A percentile compares a stretch with the other conserved stretches of the same genome.
Conservation (phyloP, 148 eudicot species). For the Chenopodium suecicum region DNA sequence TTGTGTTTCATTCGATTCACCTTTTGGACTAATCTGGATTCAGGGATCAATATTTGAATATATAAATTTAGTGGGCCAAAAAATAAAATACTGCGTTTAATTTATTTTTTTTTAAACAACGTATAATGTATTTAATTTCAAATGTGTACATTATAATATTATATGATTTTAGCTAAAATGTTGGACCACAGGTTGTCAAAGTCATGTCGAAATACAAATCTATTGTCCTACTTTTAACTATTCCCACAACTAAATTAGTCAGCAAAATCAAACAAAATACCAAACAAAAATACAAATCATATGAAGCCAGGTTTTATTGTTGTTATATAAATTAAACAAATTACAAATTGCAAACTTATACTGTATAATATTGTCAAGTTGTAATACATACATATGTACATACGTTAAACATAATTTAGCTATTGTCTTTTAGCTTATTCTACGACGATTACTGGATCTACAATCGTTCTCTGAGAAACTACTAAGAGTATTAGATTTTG, state of each 20-base stretch:
- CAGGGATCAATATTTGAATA: no score
- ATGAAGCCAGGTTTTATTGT: constrained; percentile 4
- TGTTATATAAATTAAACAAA: background rate
- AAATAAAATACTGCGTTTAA: no score
- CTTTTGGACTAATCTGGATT: no score
- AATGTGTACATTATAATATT: background rate
- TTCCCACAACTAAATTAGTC: constrained; percentile 10
- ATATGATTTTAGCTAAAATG: background rate
- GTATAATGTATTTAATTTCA: background rate
- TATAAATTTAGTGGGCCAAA: no score
- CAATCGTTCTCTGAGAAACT: background rate
- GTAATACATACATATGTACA: background rate
- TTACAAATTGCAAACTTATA: background rate
- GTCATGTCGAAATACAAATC: background rate
- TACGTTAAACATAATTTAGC: no score
- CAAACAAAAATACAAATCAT: background rate
- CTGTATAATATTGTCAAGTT: constrained; percentile 7
- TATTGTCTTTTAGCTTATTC: background rate
- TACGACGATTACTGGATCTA: background rate
- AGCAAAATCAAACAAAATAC: background rate
- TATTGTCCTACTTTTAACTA: background rate
- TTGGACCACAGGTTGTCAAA: constrained; percentile 17
- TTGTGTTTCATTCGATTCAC: no score
- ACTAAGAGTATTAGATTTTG: background rate
- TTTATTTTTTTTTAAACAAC: no score